phyloP scores from a whole-genome alignment of 257 asterid species.

The Scutellaria minor region DNA sequence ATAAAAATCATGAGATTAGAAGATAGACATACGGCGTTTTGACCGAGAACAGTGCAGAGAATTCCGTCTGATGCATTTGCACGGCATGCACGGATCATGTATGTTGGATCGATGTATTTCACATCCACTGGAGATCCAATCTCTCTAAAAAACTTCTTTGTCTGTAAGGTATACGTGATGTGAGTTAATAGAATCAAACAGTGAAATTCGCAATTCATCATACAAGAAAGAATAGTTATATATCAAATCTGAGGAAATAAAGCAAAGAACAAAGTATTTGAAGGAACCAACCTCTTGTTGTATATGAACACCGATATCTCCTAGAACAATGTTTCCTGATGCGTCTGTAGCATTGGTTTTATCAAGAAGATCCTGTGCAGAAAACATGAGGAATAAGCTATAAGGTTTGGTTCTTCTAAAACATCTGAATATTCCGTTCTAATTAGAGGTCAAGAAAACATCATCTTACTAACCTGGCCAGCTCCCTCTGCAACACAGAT shows the following conservation, averaged over 20 bases:
- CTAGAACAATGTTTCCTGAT: slow-evolving; percentile 82
- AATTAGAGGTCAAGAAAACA: slow-evolving; percentile 1
- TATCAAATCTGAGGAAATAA: slow-evolving; percentile 18
- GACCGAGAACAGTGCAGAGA: slow-evolving; percentile 98
- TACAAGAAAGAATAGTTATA: neutral
- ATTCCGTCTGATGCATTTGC: slow-evolving; percentile 99
- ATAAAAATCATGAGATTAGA: neutral
- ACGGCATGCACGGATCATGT: slow-evolving; percentile 99
- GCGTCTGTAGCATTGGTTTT: slow-evolving; percentile 95
- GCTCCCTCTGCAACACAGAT: slow-evolving; percentile 98
- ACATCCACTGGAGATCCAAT: slow-evolving; percentile 81
- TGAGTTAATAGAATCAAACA: neutral
- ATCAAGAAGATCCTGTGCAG: slow-evolving; percentile 58
- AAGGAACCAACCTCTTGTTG: slow-evolving; percentile 81
- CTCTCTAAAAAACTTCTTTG: slow-evolving; percentile 78
- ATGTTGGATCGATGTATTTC: slow-evolving; percentile 96
- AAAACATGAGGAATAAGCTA: neutral
- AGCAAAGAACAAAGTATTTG: slow-evolving; percentile 9
- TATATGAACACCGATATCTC: slow-evolving; percentile 68
- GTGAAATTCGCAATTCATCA: neutral
- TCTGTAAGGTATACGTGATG: slow-evolving; percentile 45
- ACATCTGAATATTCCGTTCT: neutral
- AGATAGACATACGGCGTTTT: slow-evolving; percentile 82
- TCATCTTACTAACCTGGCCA: slow-evolving; percentile 72
- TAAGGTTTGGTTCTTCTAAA: neutral